Evolutionary conservation across 352 stramenopile genomes (phyloP).

Genomic region (Phytophthora megakarya): DNA sequence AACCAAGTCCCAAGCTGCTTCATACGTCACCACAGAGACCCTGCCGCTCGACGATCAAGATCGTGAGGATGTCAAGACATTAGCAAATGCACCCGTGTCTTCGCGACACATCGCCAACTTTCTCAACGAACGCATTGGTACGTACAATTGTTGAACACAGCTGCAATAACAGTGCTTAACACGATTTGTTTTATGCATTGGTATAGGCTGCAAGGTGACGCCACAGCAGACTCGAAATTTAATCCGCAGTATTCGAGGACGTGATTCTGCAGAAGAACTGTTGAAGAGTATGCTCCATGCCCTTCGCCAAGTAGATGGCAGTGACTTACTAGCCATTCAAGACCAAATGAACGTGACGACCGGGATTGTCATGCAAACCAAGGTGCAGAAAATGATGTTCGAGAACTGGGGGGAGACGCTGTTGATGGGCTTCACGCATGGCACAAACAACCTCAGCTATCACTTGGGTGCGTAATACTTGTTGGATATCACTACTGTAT

Average conservation of each 20-base stretch:
- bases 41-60: conserved; percentile 2
- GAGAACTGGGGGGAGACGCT: too few relatives aligned
- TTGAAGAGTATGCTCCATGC: too few relatives aligned
- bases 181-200: background rate
- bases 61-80: too few relatives aligned
- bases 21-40: conserved; percentile 7
- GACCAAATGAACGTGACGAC: too few relatives aligned
- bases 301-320: too few relatives aligned
- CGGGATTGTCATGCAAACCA: too few relatives aligned
- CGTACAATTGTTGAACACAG: background rate
- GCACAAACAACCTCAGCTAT: background rate
- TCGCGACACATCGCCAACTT: conserved; percentile 12
- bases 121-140: conserved; percentile 7
- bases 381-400: too few relatives aligned
- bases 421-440: background rate
- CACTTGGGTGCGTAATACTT: conserved; percentile 13
- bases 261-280: background rate
- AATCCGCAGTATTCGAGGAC: conserved; percentile 9
- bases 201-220: conserved; percentile 3
- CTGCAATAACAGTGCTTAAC: background rate
- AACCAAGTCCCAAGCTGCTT: too few relatives aligned
- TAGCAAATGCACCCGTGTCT: background rate
- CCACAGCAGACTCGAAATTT: conserved; percentile 19
- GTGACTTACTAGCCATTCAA: too few relatives aligned
- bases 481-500: too few relatives aligned